A percentile compares a stretch with the other conserved stretches of the same genome.
Conservation (phyloP, 306 rosid species). For the Hylodesmum podocarpum region DNA sequence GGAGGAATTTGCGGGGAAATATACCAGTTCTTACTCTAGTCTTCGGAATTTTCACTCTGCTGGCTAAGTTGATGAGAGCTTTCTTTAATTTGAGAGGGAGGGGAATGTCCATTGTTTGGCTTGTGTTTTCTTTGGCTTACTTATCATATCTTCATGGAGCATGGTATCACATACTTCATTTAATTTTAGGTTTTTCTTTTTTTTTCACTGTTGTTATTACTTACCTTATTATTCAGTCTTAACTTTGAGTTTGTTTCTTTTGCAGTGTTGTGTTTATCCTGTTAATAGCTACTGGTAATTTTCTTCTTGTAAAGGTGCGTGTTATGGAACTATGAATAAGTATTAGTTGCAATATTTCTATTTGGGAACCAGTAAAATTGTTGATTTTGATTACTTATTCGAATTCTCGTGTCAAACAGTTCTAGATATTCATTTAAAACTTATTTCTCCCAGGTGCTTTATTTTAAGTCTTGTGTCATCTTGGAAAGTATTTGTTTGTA, state of each 20-base stretch:
- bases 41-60: constrained; percentile 57
- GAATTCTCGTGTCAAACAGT: neutral
- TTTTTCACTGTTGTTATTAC: constrained; percentile 19
- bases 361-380: neutral
- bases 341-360: constrained; percentile 10
- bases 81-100: constrained; percentile 52
- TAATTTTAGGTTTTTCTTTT: constrained; percentile 6
- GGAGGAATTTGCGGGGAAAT: constrained; percentile 89
- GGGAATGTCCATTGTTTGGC: constrained; percentile 87
- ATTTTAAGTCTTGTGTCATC: neutral
- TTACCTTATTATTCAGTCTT: constrained; percentile 3
- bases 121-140: constrained; percentile 70
- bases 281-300: constrained; percentile 70
- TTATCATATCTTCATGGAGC: constrained; percentile 88
- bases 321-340: constrained; percentile 8
- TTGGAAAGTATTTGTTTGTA: neutral
- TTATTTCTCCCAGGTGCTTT: constrained; percentile 2
- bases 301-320: constrained; percentile 83
- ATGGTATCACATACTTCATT: constrained; percentile 51
- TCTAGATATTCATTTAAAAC: neutral
- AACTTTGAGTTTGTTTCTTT: constrained; percentile 28
- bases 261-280: constrained; percentile 72
- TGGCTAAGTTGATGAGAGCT: constrained; percentile 52
- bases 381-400: constrained; percentile 18
- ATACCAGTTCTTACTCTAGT: constrained; percentile 73